Evolutionary conservation across 2,329 filamentous ascomycete genomes (phyloP), one percentile per base, ranked within the genome.

Genomic region (Cladorrhinum sp.): DNA sequence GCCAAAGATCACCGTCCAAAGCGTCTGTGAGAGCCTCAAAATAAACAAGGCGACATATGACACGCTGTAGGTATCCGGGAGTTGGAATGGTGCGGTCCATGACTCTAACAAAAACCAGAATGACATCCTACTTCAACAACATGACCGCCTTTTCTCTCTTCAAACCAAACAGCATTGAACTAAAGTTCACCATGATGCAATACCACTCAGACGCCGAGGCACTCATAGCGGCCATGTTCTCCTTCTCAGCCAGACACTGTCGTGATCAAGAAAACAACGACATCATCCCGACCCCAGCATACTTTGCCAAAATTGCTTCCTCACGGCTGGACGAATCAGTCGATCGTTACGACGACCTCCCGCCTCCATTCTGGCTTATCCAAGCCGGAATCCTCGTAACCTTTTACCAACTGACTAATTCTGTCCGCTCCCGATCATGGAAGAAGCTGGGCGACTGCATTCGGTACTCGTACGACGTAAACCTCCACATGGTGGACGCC

Each of bases 341-440:
- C 5, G 62, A 60, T 13, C 69, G 71, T 24, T 73, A 69, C 57
- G 68, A 63, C 7, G 74, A 76, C 56, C 65, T 71, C 24, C 59
- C 67, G 3, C 70, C 74, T 1, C 69, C 73, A 0, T 64, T 77
- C 20, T 73, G 68, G 58, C 57, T 77, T 16, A 61, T 77, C 7
- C 75, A 77, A 60, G 71, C 75, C 1, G 53, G 71, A 36, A 70
- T 75, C 32, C 55, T 76, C 1, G 66, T 67, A 7, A 72, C 73
- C 1, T 72, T 72, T 61, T 73, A 71, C 55, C 71, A 73, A 38
- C 68, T 77, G 9, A 72, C 69, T 1, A 66, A 68, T 20, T 72
- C 73, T 22, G 75, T 76, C 2, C 70, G 68, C 10, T 74, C 72
- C 2, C 69, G 65, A 27, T 71, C 75, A 6, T 77, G 75, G 75